Percentiles rank a stretch among this genome's conserved stretches.
phyloP scores from a whole-genome alignment of 148 eudicot genomes.

The Beta vulgaris region DNA sequence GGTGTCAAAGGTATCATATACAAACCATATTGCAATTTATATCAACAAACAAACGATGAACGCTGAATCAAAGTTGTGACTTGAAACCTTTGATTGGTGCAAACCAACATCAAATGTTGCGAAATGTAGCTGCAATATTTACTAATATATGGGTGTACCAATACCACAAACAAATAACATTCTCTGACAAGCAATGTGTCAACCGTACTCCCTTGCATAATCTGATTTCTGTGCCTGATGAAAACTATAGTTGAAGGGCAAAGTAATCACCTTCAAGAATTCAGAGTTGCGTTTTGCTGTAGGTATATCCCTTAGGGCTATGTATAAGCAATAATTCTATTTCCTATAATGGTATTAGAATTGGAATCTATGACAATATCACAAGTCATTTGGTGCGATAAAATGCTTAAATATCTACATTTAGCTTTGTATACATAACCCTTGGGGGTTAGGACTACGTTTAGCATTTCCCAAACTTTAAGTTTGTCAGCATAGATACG shows the following conservation, averaged over 20 bases:
- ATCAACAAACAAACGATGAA: neutral
- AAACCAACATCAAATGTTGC: neutral
- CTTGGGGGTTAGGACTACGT: too few relatives aligned
- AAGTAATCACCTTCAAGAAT: neutral
- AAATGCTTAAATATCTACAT: too few relatives aligned
- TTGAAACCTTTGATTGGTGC: neutral
- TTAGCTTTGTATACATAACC: too few relatives aligned
- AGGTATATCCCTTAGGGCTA: too few relatives aligned
- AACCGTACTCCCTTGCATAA: neutral
- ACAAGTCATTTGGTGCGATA: too few relatives aligned
- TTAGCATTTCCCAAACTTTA: too few relatives aligned
- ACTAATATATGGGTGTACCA: too few relatives aligned
- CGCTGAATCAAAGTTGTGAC: neutral
- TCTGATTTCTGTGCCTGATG: neutral
- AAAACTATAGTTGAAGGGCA: neutral
- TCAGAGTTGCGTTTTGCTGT: too few relatives aligned
- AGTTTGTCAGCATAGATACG: too few relatives aligned
- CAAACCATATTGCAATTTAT: neutral
- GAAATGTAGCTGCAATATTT: neutral
- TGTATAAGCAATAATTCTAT: too few relatives aligned
- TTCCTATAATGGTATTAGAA: too few relatives aligned
- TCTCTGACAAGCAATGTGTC: neutral
- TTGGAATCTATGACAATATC: too few relatives aligned
- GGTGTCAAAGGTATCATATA: neutral
- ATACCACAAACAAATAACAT: neutral